Conservation (phyloP, 2,329 filamentous ascomycete species). For the Diplodia intermedia region DNA sequence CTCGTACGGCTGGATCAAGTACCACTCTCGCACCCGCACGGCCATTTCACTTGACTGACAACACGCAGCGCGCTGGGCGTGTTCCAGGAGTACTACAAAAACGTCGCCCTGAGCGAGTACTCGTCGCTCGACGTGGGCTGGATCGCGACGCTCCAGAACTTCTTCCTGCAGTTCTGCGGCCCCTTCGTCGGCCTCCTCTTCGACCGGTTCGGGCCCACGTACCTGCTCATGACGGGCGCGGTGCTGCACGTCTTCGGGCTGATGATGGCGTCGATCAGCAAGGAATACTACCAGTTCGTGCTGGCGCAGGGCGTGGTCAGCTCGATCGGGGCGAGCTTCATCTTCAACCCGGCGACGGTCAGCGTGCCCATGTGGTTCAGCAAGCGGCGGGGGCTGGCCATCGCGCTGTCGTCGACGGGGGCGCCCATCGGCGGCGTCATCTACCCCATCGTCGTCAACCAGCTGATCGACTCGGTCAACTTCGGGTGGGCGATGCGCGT, state of each 20-base stretch:
- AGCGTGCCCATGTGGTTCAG: constrained; percentile 56
- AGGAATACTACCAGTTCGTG: constrained; percentile 61
- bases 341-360: constrained; percentile 57
- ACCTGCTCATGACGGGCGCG: constrained; percentile 42
- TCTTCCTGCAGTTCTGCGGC: constrained; percentile 59
- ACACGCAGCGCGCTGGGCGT: constrained; percentile 50
- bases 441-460: constrained; percentile 61
- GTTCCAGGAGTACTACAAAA: constrained; percentile 56
- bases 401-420: constrained; percentile 44
- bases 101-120: constrained; percentile 49
- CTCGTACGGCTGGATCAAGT: constrained; percentile 7
- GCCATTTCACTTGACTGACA: background rate
- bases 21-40: background rate
- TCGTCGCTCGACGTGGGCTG: constrained; percentile 53
- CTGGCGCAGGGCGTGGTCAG: constrained; percentile 61
- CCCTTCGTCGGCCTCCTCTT: constrained; percentile 68
- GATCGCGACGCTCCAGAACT: constrained; percentile 55
- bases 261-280: constrained; percentile 67
- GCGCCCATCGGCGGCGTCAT: constrained; percentile 62
- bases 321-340: constrained; percentile 57
- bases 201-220: constrained; percentile 66
- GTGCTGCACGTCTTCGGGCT: constrained; percentile 59
- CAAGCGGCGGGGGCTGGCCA: background rate
- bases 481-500: constrained; percentile 65
- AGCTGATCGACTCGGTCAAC: constrained; percentile 47